A percentile compares a stretch with the other conserved stretches of the same genome.
Conservation (phyloP, 345 rosid genomes). For the Draba incana region DNA sequence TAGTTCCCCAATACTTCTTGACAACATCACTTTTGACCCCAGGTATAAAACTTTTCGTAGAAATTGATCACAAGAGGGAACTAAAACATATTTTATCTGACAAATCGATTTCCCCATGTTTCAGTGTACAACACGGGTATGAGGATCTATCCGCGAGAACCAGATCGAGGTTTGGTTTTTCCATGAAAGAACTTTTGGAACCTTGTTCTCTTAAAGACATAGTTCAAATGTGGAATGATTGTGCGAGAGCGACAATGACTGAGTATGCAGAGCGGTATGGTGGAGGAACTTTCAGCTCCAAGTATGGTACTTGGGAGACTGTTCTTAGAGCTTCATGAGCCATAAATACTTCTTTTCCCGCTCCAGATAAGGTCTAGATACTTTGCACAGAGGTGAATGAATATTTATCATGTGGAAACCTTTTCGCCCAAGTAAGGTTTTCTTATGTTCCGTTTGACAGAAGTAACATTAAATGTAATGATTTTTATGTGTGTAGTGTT, state of each 20-base stretch:
- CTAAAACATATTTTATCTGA: constrained; percentile 11
- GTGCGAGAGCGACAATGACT: constrained; percentile 55
- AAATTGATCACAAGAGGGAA: not conserved
- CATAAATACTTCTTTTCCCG: not conserved
- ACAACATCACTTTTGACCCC: constrained; percentile 57
- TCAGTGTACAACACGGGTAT: constrained; percentile 51
- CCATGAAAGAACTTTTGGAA: constrained; percentile 52
- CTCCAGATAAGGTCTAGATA: constrained; percentile 1
- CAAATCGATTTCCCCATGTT: not conserved
- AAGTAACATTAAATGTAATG: constrained; percentile 3
- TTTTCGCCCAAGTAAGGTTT: constrained; percentile 10
- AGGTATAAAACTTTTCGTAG: constrained; percentile 45
- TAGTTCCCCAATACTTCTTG: constrained; percentile 64
- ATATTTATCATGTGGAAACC: not conserved
- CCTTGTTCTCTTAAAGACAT: constrained; percentile 67
- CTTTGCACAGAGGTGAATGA: not conserved
- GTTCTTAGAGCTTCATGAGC: constrained; percentile 34
- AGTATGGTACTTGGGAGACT: constrained; percentile 68
- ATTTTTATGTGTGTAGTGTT: not conserved
- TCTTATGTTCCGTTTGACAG: not conserved
- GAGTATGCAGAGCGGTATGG: constrained; percentile 59
- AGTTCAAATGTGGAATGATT: constrained; percentile 66
- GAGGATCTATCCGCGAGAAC: constrained; percentile 64
- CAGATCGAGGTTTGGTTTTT: constrained; percentile 56
- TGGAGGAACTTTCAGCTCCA: constrained; percentile 79